Conservation (phyloP, 1,284 basidiomycete genomes). For the Heterobasidion irregulare region DNA sequence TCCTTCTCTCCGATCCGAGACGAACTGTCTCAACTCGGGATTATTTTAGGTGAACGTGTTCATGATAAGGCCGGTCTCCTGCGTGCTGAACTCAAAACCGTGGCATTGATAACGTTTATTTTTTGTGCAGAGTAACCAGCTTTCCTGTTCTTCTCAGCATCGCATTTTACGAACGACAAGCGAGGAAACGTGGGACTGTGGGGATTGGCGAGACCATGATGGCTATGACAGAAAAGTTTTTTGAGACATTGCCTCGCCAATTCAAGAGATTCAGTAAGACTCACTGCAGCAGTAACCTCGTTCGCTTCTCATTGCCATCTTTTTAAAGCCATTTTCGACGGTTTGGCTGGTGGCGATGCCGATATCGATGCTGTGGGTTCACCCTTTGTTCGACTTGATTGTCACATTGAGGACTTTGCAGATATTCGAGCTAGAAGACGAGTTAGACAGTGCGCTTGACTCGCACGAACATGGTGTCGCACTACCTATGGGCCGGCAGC, state of each 20-base stretch:
- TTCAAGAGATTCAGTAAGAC: slow-evolving; percentile 65
- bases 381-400: neutral
- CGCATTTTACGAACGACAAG: slow-evolving; percentile 78
- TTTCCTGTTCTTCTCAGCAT: slow-evolving; percentile 82
- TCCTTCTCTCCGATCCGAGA: neutral
- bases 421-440: slow-evolving; percentile 81
- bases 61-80: slow-evolving; percentile 49
- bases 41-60: slow-evolving; percentile 71
- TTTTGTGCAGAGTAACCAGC: slow-evolving; percentile 58
- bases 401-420: slow-evolving; percentile 17
- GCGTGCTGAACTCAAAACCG: neutral
- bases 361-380: slow-evolving; percentile 66
- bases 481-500: slow-evolving; percentile 2
- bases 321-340: slow-evolving; percentile 67
- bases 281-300: slow-evolving; percentile 1
- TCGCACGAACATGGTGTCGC: slow-evolving; percentile 21
- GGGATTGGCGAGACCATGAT: slow-evolving; percentile 68
- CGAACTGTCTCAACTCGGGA: neutral
- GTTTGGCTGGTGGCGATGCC: slow-evolving; percentile 54
- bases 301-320: slow-evolving; percentile 8
- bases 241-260: slow-evolving; percentile 64
- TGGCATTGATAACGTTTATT: neutral
- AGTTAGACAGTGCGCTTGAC: slow-evolving; percentile 54
- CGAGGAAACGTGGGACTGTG: slow-evolving; percentile 50
- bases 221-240: slow-evolving; percentile 55